Evolutionary conservation across 306 rosid species (phyloP), one percentile per base, ranked within the genome.

Genomic region (Sesbania bispinosa): DNA sequence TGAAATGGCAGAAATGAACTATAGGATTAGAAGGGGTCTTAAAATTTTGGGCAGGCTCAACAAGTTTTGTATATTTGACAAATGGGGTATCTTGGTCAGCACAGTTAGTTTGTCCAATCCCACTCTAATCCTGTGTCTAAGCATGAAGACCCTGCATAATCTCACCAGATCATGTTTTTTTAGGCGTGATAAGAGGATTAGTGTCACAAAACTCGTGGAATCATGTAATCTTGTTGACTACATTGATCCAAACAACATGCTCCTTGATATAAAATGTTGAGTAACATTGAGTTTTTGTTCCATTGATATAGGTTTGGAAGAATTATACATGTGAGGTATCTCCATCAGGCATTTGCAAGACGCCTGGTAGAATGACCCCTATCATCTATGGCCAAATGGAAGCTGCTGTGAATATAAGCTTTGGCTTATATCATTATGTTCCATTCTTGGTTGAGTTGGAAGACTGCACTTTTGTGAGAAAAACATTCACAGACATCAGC

Each of bases 351-450:
- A 45, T 75, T 16, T 94, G 97, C 26, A 23, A 0, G 62, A 75
- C 91, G 0, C 82, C 83, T 0, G 99, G 97, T 10, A 87, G 99
- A 47, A 61, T 94, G 83, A 94, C 97, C 15, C 96, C 97, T 0
- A 41, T 43, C 2, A 66, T 76, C 36, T 80, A 79, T 38, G 41
- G 74, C 51, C 99, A 94, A 81, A 67, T 82, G 80, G 73, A 62
- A 3, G 83, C 93, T 33, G 87, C 90, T 10, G 85, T 79, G 24
- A 94, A 86, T 9, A 79, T 89, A 60, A 91, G 91, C 75, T 87
- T 75, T 21, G 97, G 86, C 52, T 62, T 94, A 60, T 77, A 86
- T 69, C 90, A 41, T 4, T 94, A 91, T 19, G 85, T 89, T 26
- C 99, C 96, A 7, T 94, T 87, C 83, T 69, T 94, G 79, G 73